Base-by-base conservation (phyloP, 2,329 filamentous ascomycete genomes). In the Paraphaeosphaeria sporulosa region DNA sequence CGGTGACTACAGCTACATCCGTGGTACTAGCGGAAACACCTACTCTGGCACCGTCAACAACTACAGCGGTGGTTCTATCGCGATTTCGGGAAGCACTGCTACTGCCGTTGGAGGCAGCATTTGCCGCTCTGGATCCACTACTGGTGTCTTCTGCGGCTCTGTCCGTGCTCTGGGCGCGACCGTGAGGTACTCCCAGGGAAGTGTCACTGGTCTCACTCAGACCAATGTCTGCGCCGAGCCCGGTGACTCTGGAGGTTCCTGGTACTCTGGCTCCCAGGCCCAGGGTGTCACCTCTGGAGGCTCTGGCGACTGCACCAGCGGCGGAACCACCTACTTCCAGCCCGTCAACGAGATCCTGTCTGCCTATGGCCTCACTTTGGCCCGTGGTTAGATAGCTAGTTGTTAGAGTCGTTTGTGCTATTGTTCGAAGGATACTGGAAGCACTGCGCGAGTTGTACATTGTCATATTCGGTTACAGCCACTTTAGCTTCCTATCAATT, bases 211-310 rank as follows among this genome's bases (percentile, higher is more conserved):
- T 40, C 76, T 80, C 43, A 80, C 78, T 58, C 73, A 76, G 55
- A 80, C 78, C 59, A 79, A 60, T 52, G 77, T 78, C 49, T 80
- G 78, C 69, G 77, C 78, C 55, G 78, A 80, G 76, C 76, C 76
- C 63, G 78, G 78, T 61, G 78, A 80, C 74, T 80, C 78, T 52
- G 78, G 78, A 57, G 78, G 78, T 60, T 76, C 78, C 36, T 79
- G 69, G 59, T 80, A 78, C 76, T 68, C 76, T 59, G 78, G 78
- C 52, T 49, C 76, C 57, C 78, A 80, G 73, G 78, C 78, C 59
- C 78, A 80, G 73, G 78, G 78, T 69, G 78, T 80, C 64, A 79
- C 77, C 64, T 80, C 78, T 1, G 78, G 78, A 69, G 78, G 78
- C 64, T 76, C 71, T 53, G 78, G 78, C 48, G 59, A 79, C 76